Conservation (phyloP, 2,329 filamentous ascomycete genomes). For the Dothiorella sarmentorum region DNA sequence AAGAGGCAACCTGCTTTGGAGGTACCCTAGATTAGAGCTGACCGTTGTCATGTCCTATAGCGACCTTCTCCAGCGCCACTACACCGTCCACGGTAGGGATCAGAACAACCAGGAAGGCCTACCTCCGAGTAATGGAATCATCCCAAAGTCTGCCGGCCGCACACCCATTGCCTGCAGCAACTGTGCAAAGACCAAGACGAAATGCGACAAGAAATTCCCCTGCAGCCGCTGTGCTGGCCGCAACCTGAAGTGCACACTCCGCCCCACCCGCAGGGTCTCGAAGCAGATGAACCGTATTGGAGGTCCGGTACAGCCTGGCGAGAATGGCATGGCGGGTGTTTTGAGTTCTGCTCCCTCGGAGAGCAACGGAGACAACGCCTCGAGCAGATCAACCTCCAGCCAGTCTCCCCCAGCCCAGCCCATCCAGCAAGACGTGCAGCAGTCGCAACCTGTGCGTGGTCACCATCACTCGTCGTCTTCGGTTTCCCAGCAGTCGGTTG, state of each 20-base stretch:
- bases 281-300: constrained; percentile 35
- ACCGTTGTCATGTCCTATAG: constrained; percentile 27
- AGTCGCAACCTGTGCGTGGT: not conserved
- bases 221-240: constrained; percentile 50
- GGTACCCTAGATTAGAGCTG: not conserved
- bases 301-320: constrained; percentile 22
- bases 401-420: constrained; percentile 32
- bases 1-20: not conserved
- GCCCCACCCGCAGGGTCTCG: constrained; percentile 47
- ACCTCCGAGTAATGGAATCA: constrained; percentile 48
- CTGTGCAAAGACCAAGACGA: constrained; percentile 54
- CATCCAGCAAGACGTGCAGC: not conserved
- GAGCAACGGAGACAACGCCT: constrained; percentile 30
- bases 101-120: constrained; percentile 49
- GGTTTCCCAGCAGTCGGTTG: constrained; percentile 2
- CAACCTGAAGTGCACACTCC: constrained; percentile 47
- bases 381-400: constrained; percentile 28
- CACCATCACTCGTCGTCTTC: constrained; percentile 15
- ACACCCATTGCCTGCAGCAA: constrained; percentile 54
- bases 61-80: constrained; percentile 51
- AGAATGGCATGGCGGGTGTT: constrained; percentile 24
- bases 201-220: constrained; percentile 55
- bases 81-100: constrained; percentile 51
- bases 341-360: constrained; percentile 35
- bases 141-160: constrained; percentile 50